Conservation (phyloP, 2,329 filamentous ascomycete species). For the Aspergillus calidoustus region DNA sequence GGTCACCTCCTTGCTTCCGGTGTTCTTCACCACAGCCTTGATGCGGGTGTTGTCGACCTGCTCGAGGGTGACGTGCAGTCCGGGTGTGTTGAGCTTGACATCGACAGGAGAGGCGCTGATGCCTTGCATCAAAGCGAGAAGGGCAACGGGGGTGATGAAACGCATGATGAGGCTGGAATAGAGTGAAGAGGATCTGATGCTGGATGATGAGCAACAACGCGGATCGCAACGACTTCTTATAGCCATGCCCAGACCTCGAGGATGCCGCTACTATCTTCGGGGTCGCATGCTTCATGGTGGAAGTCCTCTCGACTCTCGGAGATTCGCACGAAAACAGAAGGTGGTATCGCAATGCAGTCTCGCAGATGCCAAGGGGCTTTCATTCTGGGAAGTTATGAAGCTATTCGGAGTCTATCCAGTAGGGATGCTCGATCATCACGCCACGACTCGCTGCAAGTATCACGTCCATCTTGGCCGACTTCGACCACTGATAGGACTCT, state of each 20-base stretch:
- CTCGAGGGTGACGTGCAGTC: constrained; percentile 38
- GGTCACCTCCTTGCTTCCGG: constrained; percentile 36
- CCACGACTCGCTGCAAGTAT: not conserved
- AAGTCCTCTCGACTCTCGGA: not conserved
- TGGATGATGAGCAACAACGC: not conserved
- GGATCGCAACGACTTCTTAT: not conserved
- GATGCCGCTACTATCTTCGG: not conserved
- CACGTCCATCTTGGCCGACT: not conserved
- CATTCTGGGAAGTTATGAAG: not conserved
- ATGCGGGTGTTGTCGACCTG: constrained; percentile 38
- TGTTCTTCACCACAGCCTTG: constrained; percentile 43
- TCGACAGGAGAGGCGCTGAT: constrained; percentile 26
- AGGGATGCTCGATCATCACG: not conserved
- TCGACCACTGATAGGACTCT: not conserved
- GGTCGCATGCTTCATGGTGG: not conserved
- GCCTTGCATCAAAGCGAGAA: constrained; percentile 28
- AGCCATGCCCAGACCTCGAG: not conserved
- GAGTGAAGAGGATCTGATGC: not conserved
- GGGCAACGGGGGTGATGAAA: constrained; percentile 26
- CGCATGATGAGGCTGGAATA: constrained; percentile 24
- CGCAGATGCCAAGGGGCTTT: not conserved
- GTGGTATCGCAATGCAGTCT: constrained; percentile 18
- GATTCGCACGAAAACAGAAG: constrained; percentile 20
- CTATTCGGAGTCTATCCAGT: constrained; percentile 9
- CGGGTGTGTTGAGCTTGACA: constrained; percentile 18